Conservation (phyloP, 805 yeast genomes). For the Saturnispora hagleri region DNA sequence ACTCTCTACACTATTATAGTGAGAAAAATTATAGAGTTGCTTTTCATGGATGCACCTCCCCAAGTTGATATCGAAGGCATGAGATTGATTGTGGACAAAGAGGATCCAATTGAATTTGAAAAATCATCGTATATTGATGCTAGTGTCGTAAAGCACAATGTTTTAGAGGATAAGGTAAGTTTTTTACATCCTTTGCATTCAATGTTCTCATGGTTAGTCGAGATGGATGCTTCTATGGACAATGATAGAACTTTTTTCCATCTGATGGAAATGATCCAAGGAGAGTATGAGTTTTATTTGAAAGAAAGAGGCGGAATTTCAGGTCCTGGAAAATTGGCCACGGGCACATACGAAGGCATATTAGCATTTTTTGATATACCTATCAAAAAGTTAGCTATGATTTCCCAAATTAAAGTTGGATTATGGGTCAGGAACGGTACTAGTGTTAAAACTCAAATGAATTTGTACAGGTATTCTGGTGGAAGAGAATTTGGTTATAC, state of each 20-base stretch:
- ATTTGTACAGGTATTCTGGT: slow-evolving; percentile 68
- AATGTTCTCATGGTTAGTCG: slow-evolving; percentile 61
- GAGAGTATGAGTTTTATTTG: slow-evolving; percentile 13
- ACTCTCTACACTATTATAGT: slow-evolving; percentile 12
- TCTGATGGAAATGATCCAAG: slow-evolving; percentile 14
- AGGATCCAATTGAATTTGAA: slow-evolving; percentile 15
- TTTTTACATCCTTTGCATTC: slow-evolving; percentile 77
- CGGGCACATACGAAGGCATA: slow-evolving; percentile 15
- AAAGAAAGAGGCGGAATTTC: slow-evolving; percentile 5
- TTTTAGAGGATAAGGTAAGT: slow-evolving; percentile 44
- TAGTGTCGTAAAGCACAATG: slow-evolving; percentile 30
- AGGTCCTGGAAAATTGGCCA: background rate
- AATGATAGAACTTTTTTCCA: slow-evolving; percentile 10
- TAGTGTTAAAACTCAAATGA: slow-evolving; percentile 68
- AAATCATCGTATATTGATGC: slow-evolving; percentile 18
- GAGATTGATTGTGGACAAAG: slow-evolving; percentile 16
- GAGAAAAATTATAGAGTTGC: slow-evolving; percentile 10
- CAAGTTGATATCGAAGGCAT: slow-evolving; percentile 6
- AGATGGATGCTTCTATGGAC: slow-evolving; percentile 31
- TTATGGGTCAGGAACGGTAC: slow-evolving; percentile 93
- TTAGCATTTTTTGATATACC: slow-evolving; percentile 58
- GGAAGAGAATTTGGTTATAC: slow-evolving; percentile 75
- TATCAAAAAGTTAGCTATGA: slow-evolving; percentile 60
- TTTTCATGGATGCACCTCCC: slow-evolving; percentile 12
- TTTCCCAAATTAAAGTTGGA: slow-evolving; percentile 81